Evolutionary conservation across 2,329 filamentous ascomycete species (phyloP).

Genomic region (Phialemonium atrogriseum): DNA sequence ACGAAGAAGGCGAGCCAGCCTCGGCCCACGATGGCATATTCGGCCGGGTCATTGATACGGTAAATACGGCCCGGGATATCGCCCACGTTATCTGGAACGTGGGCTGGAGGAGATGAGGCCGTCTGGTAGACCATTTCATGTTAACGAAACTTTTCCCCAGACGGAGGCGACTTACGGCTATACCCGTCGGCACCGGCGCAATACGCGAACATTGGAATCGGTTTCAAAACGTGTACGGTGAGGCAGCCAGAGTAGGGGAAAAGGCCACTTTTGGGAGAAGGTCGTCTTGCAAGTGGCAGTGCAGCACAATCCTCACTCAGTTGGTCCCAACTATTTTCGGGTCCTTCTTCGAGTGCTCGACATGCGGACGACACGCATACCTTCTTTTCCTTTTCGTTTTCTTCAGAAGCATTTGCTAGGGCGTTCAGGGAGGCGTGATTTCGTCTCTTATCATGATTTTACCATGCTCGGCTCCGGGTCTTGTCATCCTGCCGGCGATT

Average conservation of each 20-base stretch:
- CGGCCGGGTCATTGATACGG: slow-evolving; percentile 73
- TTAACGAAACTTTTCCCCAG: slow-evolving; percentile 22
- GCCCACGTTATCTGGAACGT: slow-evolving; percentile 67
- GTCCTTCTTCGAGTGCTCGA: too few species aligned
- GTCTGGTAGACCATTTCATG: slow-evolving; percentile 12
- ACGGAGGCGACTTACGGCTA: slow-evolving; percentile 15
- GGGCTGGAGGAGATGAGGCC: slow-evolving; percentile 48
- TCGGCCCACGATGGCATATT: slow-evolving; percentile 57
- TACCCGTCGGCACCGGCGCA: slow-evolving; percentile 14
- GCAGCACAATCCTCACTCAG: too few species aligned
- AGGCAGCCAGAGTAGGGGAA: slow-evolving; percentile 4
- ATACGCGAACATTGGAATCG: slow-evolving; percentile 12
- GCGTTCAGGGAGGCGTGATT: too few species aligned
- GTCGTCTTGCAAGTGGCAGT: too few species aligned
- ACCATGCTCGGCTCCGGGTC: too few species aligned
- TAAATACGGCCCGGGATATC: slow-evolving; percentile 64
- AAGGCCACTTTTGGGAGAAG: too few species aligned
- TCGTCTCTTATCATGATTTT: too few species aligned
- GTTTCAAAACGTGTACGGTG: slow-evolving; percentile 15
- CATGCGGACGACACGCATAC: too few species aligned
- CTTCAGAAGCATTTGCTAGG: too few species aligned
- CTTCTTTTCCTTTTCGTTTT: too few species aligned
- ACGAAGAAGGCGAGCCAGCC: slow-evolving; percentile 61
- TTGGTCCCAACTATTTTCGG: too few species aligned
- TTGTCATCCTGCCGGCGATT: too few species aligned